A percentile compares a stretch with the other conserved stretches of the same genome.
phyloP scores from a whole-genome alignment of 331 rosid genomes.

The Malus hybrid region DNA sequence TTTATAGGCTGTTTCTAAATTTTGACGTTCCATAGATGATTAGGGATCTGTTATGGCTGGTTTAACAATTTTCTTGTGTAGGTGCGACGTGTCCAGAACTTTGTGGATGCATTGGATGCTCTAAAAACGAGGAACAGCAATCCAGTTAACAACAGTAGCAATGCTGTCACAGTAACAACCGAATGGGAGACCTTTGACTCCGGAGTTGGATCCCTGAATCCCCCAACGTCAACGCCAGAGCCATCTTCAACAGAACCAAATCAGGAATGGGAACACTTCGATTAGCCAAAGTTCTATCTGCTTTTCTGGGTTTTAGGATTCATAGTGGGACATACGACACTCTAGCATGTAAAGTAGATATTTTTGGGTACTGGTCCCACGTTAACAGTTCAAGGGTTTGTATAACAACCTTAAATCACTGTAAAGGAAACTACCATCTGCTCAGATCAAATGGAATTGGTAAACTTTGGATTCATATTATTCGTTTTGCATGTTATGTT shows the following conservation, averaged over 20 bases:
- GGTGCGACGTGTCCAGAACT: conserved; percentile 73
- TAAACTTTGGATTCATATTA: background rate
- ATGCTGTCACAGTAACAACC: conserved; percentile 47
- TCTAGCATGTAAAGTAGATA: conserved; percentile 13
- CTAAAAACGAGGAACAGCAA: conserved; percentile 52
- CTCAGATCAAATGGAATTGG: background rate
- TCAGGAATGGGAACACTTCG: conserved; percentile 46
- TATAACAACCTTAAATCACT: background rate
- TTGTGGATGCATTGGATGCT: conserved; percentile 53
- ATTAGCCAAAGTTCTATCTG: conserved; percentile 26
- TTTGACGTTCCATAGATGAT: background rate
- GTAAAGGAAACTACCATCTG: background rate
- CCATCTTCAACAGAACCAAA: conserved; percentile 43
- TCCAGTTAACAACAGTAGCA: conserved; percentile 35
- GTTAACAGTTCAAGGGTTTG: conserved; percentile 15
- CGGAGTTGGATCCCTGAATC: conserved; percentile 59
- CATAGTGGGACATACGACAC: background rate
- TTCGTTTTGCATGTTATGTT: background rate
- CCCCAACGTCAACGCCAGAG: conserved; percentile 43
- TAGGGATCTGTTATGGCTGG: background rate
- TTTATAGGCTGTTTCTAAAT: background rate
- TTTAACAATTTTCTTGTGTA: conserved; percentile 15
- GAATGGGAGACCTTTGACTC: conserved; percentile 64
- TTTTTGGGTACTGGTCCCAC: conserved; percentile 14
- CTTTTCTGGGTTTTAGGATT: background rate